phyloP scores from a whole-genome alignment of 495 filamentous ascomycete species.

The Sporormia fimetaria region DNA sequence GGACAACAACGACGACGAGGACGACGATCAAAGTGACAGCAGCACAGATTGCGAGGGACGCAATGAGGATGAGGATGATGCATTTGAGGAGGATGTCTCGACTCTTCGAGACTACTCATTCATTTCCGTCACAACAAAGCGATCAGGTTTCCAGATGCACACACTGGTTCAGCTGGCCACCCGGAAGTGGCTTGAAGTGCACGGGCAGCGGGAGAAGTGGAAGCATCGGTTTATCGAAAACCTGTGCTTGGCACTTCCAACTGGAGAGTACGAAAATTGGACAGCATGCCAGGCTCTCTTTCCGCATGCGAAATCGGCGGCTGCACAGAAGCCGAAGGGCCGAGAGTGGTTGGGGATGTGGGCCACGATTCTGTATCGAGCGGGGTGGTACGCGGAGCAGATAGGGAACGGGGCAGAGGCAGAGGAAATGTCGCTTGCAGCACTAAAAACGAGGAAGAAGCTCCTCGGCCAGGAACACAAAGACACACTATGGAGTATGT shows the following conservation, averaged over 20 bases:
- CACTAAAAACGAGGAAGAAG: slow-evolving; percentile 3
- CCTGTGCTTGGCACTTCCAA: slow-evolving; percentile 35
- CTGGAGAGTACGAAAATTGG: slow-evolving; percentile 29
- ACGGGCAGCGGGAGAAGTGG: slow-evolving; percentile 33
- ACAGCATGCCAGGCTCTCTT: slow-evolving; percentile 26
- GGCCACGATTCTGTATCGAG: slow-evolving; percentile 22
- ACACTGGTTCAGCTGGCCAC: slow-evolving; percentile 38
- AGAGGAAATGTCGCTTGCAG: not conserved
- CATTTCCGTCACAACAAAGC: slow-evolving; percentile 14
- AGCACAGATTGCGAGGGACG: too few relatives aligned
- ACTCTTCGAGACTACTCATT: slow-evolving; percentile 16
- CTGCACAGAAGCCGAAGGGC: slow-evolving; percentile 5
- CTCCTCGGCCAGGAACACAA: slow-evolving; percentile 10
- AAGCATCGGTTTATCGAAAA: slow-evolving; percentile 32
- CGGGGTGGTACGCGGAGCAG: slow-evolving; percentile 7
- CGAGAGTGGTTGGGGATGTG: slow-evolving; percentile 9
- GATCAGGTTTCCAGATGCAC: slow-evolving; percentile 37
- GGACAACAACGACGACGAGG: not conserved
- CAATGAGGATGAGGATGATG: slow-evolving; percentile 1
- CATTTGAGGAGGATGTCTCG: slow-evolving; percentile 5
- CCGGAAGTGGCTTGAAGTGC: slow-evolving; percentile 34
- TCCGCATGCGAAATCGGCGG: slow-evolving; percentile 26
- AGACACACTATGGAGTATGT: slow-evolving; percentile 13
- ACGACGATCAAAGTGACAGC: not conserved
- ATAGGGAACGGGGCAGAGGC: slow-evolving; percentile 6